Percentiles rank a stretch among this genome's conserved stretches.
Evolutionary conservation across 1,139 yeast species (phyloP).

Genomic region (Kodamaea sp.): DNA sequence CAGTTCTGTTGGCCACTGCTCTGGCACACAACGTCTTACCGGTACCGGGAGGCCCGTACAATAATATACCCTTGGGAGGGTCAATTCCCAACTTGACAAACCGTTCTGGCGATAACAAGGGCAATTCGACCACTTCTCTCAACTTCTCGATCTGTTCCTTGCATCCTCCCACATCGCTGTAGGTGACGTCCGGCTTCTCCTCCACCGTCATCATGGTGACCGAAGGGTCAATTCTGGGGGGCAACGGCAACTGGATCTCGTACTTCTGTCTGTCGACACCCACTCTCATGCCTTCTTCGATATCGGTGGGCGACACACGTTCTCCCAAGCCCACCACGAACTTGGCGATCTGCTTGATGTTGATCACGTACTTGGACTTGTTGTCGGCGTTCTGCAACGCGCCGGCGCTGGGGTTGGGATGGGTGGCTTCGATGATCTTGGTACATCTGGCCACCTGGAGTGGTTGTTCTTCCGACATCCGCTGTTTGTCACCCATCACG

Average conservation of each 20-base stretch:
- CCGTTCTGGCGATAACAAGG: constrained; percentile 90
- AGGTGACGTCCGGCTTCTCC: constrained; percentile 92
- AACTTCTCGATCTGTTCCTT: constrained; percentile 96
- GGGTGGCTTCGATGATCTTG: constrained; percentile 74
- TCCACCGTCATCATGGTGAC: constrained; percentile 99
- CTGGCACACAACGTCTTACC: constrained; percentile 98
- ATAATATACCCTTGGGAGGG: constrained; percentile 95
- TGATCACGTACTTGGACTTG: constrained; percentile 89
- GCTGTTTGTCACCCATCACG: constrained; percentile 91
- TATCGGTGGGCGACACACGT: constrained; percentile 96
- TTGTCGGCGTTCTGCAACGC: constrained; percentile 65
- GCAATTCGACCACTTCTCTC: constrained; percentile 96
- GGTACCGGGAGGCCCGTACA: constrained; percentile 98
- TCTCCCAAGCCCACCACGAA: constrained; percentile 97
- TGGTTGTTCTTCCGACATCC: constrained; percentile 93
- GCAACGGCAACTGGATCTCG: constrained; percentile 94
- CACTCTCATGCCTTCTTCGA: constrained; percentile 99
- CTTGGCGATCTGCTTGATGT: constrained; percentile 96
- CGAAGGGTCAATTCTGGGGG: constrained; percentile 95
- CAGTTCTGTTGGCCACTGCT: constrained; percentile 98
- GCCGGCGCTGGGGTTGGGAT: constrained; percentile 39
- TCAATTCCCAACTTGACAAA: constrained; percentile 95
- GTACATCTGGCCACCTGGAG: constrained; percentile 98
- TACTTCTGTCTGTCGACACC: constrained; percentile 98
- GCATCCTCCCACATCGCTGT: constrained; percentile 95